Percentiles rank a stretch among this genome's conserved stretches.
These are phyloP conservation scores for Mycena latifolia DNA, from an alignment of 768 basidiomycete species.

Conservation along the genomic window DNA sequence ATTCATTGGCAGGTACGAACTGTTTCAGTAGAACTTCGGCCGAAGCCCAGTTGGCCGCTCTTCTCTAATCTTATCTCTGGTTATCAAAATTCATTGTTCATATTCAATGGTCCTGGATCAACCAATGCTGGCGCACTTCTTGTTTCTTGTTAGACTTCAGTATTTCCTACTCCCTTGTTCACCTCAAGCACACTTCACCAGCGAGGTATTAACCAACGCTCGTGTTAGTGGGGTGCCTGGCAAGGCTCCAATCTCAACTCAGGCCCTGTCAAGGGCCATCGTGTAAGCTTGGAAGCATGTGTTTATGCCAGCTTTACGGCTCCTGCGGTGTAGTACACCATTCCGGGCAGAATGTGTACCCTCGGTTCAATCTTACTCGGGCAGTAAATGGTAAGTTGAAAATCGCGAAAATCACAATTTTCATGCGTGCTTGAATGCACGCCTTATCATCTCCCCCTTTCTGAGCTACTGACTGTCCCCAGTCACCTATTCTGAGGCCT, in stretches of 20 bases:
- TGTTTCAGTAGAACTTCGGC: too few species aligned
- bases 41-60: too few species aligned
- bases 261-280: not conserved
- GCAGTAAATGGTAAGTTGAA: not conserved
- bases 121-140: not conserved
- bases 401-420: not conserved
- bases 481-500: too few species aligned
- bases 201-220: not conserved
- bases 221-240: conserved; percentile 2
- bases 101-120: not conserved
- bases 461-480: too few species aligned
- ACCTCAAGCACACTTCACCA: conserved; percentile 1
- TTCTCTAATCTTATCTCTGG: too few species aligned
- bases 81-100: not conserved
- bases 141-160: not conserved
- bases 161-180: not conserved
- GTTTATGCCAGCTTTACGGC: conserved; percentile 1
- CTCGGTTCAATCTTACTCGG: conserved; percentile 7
- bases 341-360: conserved; percentile 9
- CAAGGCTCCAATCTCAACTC: not conserved
- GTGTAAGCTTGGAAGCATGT: not conserved
- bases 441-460: conserved; percentile 6
- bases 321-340: conserved; percentile 10
- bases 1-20: not conserved
- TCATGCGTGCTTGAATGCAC: not conserved